Percentiles rank a stretch among this genome's conserved stretches.
Evolutionary conservation across 352 stramenopile genomes (phyloP).

Genomic region (Phytophthora ramorum): DNA sequence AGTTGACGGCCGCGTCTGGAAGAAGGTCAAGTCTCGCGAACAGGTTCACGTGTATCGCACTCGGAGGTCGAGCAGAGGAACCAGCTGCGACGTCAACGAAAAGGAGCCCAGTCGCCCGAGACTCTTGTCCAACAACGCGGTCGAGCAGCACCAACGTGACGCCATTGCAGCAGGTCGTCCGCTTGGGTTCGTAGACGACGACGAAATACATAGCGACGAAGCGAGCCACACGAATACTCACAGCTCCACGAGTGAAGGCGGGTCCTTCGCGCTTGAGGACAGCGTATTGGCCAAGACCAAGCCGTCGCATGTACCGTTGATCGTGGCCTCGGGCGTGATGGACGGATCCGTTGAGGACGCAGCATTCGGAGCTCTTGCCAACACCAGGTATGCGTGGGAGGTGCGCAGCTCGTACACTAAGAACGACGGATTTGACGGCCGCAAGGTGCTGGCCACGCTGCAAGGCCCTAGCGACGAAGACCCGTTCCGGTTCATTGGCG

Average conservation of each 20-base stretch:
- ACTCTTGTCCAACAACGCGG: constrained; percentile 48
- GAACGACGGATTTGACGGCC: constrained; percentile 41
- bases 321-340: constrained; percentile 29
- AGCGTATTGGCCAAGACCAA: constrained; percentile 34
- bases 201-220: constrained; percentile 15
- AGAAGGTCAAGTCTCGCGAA: constrained; percentile 62
- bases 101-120: constrained; percentile 45
- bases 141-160: constrained; percentile 44
- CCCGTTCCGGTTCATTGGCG: constrained; percentile 44
- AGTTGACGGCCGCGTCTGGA: constrained; percentile 52
- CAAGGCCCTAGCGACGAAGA: constrained; percentile 40
- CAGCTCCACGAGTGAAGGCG: constrained; percentile 39
- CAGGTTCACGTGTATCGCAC: constrained; percentile 62
- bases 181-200: constrained; percentile 25
- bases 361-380: constrained; percentile 30
- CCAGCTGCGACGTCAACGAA: constrained; percentile 22
- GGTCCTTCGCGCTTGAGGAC: constrained; percentile 32
- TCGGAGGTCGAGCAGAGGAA: constrained; percentile 31
- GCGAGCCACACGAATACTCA: constrained; percentile 30
- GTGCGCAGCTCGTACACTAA: constrained; percentile 48
- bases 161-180: constrained; percentile 31
- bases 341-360: constrained; percentile 36
- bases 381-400: constrained; percentile 34
- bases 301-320: constrained; percentile 28
- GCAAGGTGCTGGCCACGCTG: constrained; percentile 39